Base-by-base conservation (phyloP, 306 rosid species). In the Gleditsia sinensis region DNA sequence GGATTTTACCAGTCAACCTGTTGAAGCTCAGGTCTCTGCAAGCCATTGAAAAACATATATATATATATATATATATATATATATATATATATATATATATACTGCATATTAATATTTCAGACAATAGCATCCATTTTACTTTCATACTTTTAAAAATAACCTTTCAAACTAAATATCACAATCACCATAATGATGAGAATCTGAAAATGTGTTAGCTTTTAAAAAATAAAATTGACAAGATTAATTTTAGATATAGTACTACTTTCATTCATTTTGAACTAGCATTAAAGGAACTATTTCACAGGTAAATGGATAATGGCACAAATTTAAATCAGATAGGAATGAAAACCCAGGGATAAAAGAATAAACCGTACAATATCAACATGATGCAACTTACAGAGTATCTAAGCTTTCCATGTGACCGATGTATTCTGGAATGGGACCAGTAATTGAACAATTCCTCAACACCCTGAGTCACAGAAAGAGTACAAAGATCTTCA, bases 21-120 rank as follows among this genome's bases (percentile, higher is more conserved):
- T 93, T 93, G 84, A 87, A 93, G 87, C 98, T 93, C 75, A 93
- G 67, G 69, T 93, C 98, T 69, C 97, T 93, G 70, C 42, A 79
- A 75, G 69, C 63, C 45, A 59, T 59, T n/a, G 33, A 27, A 8
- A 7, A 56, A 7, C n/a, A n/a, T n/a, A n/a, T n/a, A n/a, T n/a
- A n/a, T n/a, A n/a, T n/a, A n/a, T n/a, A n/a, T n/a, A n/a, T n/a
- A n/a, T n/a, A n/a, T n/a, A n/a, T n/a, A n/a, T n/a, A n/a, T n/a
- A n/a, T n/a, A n/a, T n/a, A n/a, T n/a, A n/a, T n/a, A n/a, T n/a
- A 28, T 24, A 58, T 28, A 58, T 58, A 58, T 13, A 14, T n/a
- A 7, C 42, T 10, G 16, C 23, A 43, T 21, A 4, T 58, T 48
- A 14, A 30, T 27, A 21, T 45, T 20, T 73, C 32, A 32, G 48